phyloP scores from a whole-genome alignment of 345 rosid species.

The Salix koriyanagi region DNA sequence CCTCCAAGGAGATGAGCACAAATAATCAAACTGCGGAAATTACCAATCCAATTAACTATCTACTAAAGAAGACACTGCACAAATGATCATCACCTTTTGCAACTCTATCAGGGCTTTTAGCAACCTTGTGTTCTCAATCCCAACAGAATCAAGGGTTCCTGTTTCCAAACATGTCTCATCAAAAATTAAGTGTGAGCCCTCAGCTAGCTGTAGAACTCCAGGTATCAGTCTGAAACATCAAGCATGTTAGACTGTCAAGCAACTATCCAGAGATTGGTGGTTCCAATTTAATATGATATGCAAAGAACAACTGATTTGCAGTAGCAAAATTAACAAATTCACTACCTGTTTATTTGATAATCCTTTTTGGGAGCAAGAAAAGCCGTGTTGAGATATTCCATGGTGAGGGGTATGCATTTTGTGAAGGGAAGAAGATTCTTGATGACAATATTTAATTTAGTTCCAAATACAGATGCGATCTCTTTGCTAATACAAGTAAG shows the following conservation, averaged over 20 bases:
- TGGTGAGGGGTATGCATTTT: slow-evolving; percentile 52
- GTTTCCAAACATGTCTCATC: slow-evolving; percentile 77
- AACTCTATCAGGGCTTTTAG: slow-evolving; percentile 61
- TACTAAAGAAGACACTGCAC: not conserved
- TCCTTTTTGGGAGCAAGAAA: slow-evolving; percentile 81
- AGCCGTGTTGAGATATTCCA: slow-evolving; percentile 62
- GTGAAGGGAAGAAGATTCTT: slow-evolving; percentile 72
- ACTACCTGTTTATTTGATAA: slow-evolving; percentile 65
- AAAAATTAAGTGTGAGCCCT: slow-evolving; percentile 67
- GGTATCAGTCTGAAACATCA: slow-evolving; percentile 51
- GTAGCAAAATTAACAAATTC: not conserved
- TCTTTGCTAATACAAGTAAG: slow-evolving; percentile 64
- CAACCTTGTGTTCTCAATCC: slow-evolving; percentile 67
- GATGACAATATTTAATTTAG: slow-evolving; percentile 38
- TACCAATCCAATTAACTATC: no score
- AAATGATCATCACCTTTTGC: slow-evolving; percentile 57
- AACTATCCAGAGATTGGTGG: not conserved
- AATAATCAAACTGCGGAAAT: no score
- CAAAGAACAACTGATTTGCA: not conserved
- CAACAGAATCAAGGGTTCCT: slow-evolving; percentile 73
- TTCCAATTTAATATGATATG: no score
- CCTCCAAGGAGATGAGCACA: no score
- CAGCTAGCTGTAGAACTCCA: slow-evolving; percentile 74
- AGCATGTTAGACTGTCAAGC: slow-evolving; percentile 7
- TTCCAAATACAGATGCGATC: slow-evolving; percentile 57